Evolutionary conservation across 176 grass and related monocot species (phyloP).

Genomic region (Poa pratensis): DNA sequence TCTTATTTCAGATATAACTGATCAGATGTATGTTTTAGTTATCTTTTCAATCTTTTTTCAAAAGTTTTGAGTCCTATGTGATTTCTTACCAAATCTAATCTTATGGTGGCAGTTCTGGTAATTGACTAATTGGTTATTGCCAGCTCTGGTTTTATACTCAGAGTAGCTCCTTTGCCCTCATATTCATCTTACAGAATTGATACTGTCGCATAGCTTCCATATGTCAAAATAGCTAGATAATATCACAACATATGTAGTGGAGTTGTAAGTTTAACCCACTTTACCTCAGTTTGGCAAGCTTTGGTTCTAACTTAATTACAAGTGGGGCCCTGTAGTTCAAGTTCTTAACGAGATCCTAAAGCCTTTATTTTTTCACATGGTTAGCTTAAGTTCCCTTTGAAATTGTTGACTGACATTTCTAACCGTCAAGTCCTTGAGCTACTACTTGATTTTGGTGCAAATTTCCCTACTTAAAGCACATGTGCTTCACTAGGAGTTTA

Average conservation of each 20-base stretch:
- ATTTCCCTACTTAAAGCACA: slow-evolving; percentile 1
- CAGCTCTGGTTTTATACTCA: slow-evolving; percentile 2
- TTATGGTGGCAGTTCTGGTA: not conserved
- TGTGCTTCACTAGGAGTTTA: slow-evolving; percentile 27
- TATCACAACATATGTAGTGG: not conserved
- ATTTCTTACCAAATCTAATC: not conserved
- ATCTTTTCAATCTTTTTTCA: no score
- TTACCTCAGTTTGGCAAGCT: not conserved
- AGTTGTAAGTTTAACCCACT: slow-evolving; percentile 22
- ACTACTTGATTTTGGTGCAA: slow-evolving; percentile 25
- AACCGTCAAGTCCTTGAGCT: slow-evolving; percentile 1
- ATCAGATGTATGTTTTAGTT: no score
- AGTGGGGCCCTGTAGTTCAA: slow-evolving; percentile 18
- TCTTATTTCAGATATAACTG: no score
- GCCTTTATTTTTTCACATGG: not conserved
- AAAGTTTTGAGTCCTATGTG: no score
- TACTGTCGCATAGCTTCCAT: slow-evolving; percentile 18
- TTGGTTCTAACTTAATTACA: slow-evolving; percentile 27
- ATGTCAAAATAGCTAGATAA: slow-evolving; percentile 4
- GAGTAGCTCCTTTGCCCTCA: not conserved
- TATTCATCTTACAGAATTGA: slow-evolving; percentile 12
- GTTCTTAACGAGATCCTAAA: slow-evolving; percentile 14
- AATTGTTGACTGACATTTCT: slow-evolving; percentile 32
- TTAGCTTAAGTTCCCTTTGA: slow-evolving; percentile 20
- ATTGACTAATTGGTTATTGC: not conserved